phyloP scores from a whole-genome alignment of 2,329 filamentous ascomycete species.

The Xylariaceae sp. region DNA sequence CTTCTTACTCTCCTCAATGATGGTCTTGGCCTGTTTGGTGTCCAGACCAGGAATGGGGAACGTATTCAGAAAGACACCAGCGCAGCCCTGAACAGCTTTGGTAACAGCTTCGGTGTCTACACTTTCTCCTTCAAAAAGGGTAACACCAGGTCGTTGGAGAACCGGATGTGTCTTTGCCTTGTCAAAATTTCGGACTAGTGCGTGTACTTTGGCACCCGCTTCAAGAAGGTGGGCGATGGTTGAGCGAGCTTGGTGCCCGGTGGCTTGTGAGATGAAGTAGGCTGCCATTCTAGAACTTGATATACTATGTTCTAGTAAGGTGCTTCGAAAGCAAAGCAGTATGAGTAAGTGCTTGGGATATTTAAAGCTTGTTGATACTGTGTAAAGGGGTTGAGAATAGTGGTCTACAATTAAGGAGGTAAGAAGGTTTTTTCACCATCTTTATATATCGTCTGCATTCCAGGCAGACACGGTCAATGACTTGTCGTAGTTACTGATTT shows the following conservation, averaged over 20 bases:
- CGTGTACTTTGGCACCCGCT: constrained; percentile 34
- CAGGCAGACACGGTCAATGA: too few relatives aligned
- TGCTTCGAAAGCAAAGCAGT: neutral
- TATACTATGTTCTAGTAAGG: neutral
- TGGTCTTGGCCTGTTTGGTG: constrained; percentile 28
- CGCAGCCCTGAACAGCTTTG: constrained; percentile 32
- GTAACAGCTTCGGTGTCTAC: constrained; percentile 29
- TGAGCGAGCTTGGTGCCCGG: constrained; percentile 31
- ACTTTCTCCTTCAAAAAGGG: constrained; percentile 36
- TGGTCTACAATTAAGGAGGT: too few relatives aligned
- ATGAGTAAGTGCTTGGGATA: neutral
- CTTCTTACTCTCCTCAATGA: constrained; percentile 30
- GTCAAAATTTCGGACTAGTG: constrained; percentile 33
- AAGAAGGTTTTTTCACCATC: too few relatives aligned
- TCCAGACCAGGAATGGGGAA: constrained; percentile 25
- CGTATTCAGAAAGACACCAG: constrained; percentile 26
- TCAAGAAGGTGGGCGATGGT: constrained; percentile 32
- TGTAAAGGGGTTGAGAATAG: too few relatives aligned
- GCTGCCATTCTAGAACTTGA: constrained; percentile 25
- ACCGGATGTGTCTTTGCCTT: constrained; percentile 21
- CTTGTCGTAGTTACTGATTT: too few relatives aligned
- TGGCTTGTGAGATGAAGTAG: constrained; percentile 35
- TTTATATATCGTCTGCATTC: too few relatives aligned
- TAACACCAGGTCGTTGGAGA: constrained; percentile 27
- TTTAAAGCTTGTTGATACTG: too few relatives aligned